Evolutionary conservation across 306 rosid genomes (phyloP).

Genomic region (Lotus japonicus): DNA sequence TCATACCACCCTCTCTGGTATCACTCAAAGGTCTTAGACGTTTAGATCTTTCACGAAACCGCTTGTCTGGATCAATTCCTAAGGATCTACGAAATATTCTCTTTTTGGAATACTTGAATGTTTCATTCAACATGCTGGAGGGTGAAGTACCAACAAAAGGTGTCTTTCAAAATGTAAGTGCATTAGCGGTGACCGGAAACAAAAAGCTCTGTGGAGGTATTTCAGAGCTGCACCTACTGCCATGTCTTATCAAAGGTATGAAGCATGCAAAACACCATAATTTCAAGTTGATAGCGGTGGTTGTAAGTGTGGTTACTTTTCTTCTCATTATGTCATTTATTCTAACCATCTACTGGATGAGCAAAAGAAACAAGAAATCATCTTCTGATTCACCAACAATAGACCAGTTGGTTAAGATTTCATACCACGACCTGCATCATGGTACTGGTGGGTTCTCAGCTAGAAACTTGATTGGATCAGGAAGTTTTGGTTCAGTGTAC

Average conservation of each 20-base stretch:
- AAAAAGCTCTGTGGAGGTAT: background rate
- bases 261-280: background rate
- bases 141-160: constrained; percentile 28
- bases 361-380: background rate
- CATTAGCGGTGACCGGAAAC: background rate
- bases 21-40: constrained; percentile 1
- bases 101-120: background rate
- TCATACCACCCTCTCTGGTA: constrained; percentile 19
- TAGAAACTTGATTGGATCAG: constrained; percentile 5
- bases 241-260: background rate
- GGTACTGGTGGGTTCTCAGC: constrained; percentile 8
- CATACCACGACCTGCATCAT: background rate
- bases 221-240: background rate
- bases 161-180: constrained; percentile 17
- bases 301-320: constrained; percentile 5
- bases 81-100: background rate
- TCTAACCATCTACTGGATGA: background rate
- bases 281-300: background rate
- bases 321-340: background rate
- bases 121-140: constrained; percentile 28
- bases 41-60: constrained; percentile 31
- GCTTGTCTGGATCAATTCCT: constrained; percentile 29
- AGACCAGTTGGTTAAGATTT: background rate
- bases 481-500: background rate
- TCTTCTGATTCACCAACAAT: background rate